Percentiles rank a stretch among this genome's conserved stretches.
Conservation (phyloP, 116 monocot species). For the Papilionanthe hybrid region DNA sequence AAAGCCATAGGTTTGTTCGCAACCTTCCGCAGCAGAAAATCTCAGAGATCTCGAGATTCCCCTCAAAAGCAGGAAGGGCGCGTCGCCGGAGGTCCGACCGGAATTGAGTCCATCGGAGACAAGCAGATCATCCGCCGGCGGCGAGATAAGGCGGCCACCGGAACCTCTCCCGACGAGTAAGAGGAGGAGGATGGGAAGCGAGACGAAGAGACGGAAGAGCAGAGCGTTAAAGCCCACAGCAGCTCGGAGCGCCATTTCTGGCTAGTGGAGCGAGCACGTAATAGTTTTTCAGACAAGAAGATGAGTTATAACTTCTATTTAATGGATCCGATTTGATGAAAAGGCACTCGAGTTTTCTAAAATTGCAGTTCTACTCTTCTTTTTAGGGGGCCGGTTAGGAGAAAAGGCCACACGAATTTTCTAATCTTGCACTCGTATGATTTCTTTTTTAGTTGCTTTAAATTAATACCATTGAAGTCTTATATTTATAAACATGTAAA, state of each 20-base stretch:
- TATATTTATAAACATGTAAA: no score
- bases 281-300: neutral
- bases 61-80: conserved; percentile 13
- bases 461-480: no score
- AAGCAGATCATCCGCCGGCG: neutral
- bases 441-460: no score
- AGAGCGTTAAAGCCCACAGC: neutral
- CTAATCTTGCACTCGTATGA: no score
- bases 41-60: neutral
- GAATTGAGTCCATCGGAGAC: conserved; percentile 34
- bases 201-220: conserved; percentile 14
- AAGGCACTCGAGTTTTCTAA: no score
- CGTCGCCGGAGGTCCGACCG: neutral
- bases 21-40: conserved; percentile 15
- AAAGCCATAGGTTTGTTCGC: conserved; percentile 89
- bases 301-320: neutral
- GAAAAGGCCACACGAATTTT: no score
- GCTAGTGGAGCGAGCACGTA: neutral
- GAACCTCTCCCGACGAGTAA: conserved; percentile 16
- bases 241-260: neutral
- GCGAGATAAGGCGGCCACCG: conserved; percentile 19
- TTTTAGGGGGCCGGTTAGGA: no score
- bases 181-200: conserved; percentile 10
- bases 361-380: no score
- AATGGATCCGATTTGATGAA: no score